Base-by-base conservation (phyloP, 441 rosid genomes). In the Erodium chrysanthum region DNA sequence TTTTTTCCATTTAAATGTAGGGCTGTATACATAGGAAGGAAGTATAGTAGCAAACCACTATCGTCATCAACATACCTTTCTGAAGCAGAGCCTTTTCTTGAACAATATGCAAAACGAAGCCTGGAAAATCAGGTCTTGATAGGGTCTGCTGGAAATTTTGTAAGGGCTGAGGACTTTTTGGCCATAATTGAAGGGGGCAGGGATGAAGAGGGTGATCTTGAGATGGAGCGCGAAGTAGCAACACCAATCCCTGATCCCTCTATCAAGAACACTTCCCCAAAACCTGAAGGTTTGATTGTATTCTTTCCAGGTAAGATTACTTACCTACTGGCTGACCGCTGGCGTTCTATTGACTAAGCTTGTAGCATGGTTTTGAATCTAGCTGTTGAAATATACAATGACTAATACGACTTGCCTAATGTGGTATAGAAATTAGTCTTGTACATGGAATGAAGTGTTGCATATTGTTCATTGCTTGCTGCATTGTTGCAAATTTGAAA, bases 11-110 rank as follows among this genome's bases (percentile, higher is more conserved):
- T 23, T 37, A 67, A 74, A 42, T 77, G 64, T 76, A 94, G 97
- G 97, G 96, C 96, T 66, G 74, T 76, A 66, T 82, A 86, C 74
- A 86, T 91, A 68, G 77, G 70, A 71, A 85, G 85, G 74, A 91
- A 94, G 76, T 85, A 75, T 74, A 96, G 96, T 63, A 85, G 81
- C 72, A 79, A 72, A 66, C 92, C 84, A 76, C 75, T 87, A 44
- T 85, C 97, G 61, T 89, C 97, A 33, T 81, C 96, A 60, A 68
- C 75, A 75, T 94, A 89, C 75, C 84, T 94, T 66, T 84, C 89
- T 69, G 96, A 94, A 85, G 96, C 96, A 59, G 99, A 94, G 83
- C 94, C 94, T 74, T 94, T 91, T 68, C 89, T 94, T 62, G 99
- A 88, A 81, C 86, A 84, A 74, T 94, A 88, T 62, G 92, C 92